Percentiles rank a stretch among this genome's conserved stretches.
These are phyloP conservation scores for Fusarium sp. DNA, from an alignment of 2,329 filamentous ascomycete species.

Conservation along the genomic window DNA sequence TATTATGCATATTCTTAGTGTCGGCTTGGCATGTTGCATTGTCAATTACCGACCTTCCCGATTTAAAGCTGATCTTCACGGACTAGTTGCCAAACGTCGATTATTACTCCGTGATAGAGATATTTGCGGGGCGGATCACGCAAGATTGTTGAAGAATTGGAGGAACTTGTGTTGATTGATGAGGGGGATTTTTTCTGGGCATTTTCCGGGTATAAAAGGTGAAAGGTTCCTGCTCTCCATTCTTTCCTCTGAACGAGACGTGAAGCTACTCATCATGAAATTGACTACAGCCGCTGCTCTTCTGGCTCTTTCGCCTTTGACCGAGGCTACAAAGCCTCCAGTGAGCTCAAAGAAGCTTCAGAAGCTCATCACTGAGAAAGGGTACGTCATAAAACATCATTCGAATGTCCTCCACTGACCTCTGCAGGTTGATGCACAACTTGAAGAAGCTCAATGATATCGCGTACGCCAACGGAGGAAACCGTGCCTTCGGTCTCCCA, in stretches of 20 bases:
- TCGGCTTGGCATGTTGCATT: conserved; percentile 34
- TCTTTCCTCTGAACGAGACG: background rate
- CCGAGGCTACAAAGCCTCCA: conserved; percentile 29
- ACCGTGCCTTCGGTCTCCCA: conserved; percentile 45
- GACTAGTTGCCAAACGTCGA: conserved; percentile 26
- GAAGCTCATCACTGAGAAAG: conserved; percentile 38
- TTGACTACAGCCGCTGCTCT: conserved; percentile 20
- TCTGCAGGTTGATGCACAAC: conserved; percentile 35
- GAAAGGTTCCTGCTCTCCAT: rapidly evolving
- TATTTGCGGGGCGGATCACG: conserved; percentile 23
- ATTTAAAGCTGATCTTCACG: conserved; percentile 20
- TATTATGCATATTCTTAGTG: conserved; percentile 30
- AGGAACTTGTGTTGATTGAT: conserved; percentile 1
- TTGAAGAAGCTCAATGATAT: conserved; percentile 43
- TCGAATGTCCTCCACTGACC: background rate
- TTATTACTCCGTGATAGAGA: conserved; percentile 20
- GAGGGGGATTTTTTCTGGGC: background rate
- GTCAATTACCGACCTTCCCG: conserved; percentile 27
- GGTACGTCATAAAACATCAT: background rate
- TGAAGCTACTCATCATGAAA: conserved; percentile 22
- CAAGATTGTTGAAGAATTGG: background rate
- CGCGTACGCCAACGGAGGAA: conserved; percentile 45
- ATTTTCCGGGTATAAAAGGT: background rate
- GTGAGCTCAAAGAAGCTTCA: conserved; percentile 39
- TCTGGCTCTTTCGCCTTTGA: conserved; percentile 41